These are phyloP conservation scores for Arabidopsis thaliana DNA, from an alignment of 345 rosid species.

Conservation along the genomic window DNA sequence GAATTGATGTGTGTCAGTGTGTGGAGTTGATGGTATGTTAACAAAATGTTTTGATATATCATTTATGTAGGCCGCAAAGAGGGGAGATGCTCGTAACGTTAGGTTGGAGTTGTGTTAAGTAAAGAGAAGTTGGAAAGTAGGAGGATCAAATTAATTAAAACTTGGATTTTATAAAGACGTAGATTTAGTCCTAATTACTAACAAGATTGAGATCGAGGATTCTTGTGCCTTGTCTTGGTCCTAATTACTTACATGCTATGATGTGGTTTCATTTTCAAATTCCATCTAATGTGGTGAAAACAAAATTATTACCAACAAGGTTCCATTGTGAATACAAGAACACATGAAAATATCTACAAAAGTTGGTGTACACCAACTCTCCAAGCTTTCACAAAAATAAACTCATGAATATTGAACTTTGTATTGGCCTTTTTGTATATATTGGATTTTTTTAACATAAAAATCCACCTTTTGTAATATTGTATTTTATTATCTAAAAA, in stretches of 20 bases:
- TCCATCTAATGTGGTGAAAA: not conserved
- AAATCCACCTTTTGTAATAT: too few relatives aligned
- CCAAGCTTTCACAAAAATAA: too few relatives aligned
- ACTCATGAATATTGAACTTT: too few relatives aligned
- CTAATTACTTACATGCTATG: not conserved
- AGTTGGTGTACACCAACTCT: too few relatives aligned
- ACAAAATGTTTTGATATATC: not conserved
- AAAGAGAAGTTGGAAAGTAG: not conserved
- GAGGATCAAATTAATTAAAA: not conserved
- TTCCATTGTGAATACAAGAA: too few relatives aligned
- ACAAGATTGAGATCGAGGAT: not conserved
- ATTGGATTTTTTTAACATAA: too few relatives aligned
- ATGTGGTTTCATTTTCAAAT: not conserved
- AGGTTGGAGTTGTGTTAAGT: conserved; percentile 11
- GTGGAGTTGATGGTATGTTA: not conserved
- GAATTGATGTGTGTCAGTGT: too few relatives aligned
- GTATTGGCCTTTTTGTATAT: too few relatives aligned
- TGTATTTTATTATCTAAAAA: too few relatives aligned
- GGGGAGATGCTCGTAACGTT: not conserved
- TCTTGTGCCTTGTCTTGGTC: not conserved
- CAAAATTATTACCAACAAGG: too few relatives aligned
- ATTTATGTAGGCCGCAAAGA: conserved; percentile 1
- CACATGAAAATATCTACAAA: too few relatives aligned
- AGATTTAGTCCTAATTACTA: not conserved
- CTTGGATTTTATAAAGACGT: not conserved